phyloP scores from a whole-genome alignment of 352 stramenopile genomes.

The Globisporangium mamillatum region DNA sequence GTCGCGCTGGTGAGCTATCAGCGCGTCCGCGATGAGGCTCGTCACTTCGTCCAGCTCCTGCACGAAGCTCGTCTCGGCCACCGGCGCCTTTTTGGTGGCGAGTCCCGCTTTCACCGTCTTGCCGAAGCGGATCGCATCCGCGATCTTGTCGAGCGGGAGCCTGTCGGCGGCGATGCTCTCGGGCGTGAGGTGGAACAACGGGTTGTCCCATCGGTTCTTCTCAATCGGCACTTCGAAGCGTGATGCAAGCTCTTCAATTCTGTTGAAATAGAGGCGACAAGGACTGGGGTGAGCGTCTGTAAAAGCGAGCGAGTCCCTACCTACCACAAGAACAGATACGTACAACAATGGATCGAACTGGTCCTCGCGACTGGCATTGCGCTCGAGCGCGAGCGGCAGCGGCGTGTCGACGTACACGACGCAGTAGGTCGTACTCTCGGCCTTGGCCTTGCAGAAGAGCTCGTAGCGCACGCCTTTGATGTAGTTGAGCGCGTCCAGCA shows the following conservation, averaged over 20 bases:
- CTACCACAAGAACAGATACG: constrained; percentile 2
- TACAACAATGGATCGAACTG: constrained; percentile 50
- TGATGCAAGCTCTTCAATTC: constrained; percentile 80
- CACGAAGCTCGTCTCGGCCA: constrained; percentile 66
- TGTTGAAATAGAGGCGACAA: constrained; percentile 13
- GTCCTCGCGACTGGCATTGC: constrained; percentile 41
- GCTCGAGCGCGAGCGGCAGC: constrained; percentile 48
- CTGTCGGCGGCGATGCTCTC: constrained; percentile 35
- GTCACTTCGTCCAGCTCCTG: constrained; percentile 69
- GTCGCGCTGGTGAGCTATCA: constrained; percentile 66
- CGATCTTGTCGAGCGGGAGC: constrained; percentile 47
- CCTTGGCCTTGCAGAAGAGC: constrained; percentile 92
- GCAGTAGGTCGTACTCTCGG: constrained; percentile 88
- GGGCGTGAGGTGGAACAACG: constrained; percentile 73
- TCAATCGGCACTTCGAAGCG: constrained; percentile 90
- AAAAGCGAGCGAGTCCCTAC: no score
- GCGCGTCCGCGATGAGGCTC: constrained; percentile 45
- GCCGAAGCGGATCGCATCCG: constrained; percentile 51
- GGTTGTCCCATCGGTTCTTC: constrained; percentile 94
- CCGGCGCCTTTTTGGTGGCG: constrained; percentile 56
- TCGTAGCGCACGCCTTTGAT: constrained; percentile 96
- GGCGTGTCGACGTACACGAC: constrained; percentile 83
- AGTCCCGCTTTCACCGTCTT: constrained; percentile 69
- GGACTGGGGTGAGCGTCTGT: no score
- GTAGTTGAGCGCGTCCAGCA: constrained; percentile 94